Evolutionary conservation across 129 eudicot species (phyloP), one percentile per base, ranked within the genome.

Genomic region (Logfia minima): DNA sequence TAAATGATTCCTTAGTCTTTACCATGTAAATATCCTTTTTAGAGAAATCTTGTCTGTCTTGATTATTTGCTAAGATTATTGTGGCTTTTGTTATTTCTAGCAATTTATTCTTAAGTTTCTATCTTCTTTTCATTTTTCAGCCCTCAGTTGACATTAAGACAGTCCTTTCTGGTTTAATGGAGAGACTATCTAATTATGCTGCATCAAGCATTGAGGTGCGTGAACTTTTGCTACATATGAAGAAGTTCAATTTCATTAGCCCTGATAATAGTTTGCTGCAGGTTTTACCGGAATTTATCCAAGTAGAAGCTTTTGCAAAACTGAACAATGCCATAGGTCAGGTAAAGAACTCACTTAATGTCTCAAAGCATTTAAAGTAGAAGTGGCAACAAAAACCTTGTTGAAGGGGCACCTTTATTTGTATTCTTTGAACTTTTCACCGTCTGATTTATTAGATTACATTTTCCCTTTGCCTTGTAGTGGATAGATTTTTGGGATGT

Each of bases 301-400:
- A 93, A 88, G 98, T 93, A 66, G 98, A 93, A 87, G 97, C 98
- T 68, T 93, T 93, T 84, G 86, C 97, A 41, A 93, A 93, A 70
- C 86, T 93, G 77, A 93, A 84, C 87, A 87, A 66, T 74, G 88
- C 95, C 79, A 93, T 93, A 79, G 97, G 92, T 74, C 90, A 93
- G 98, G 98, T 93, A 84, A 88, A 66, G 55, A 60, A 81, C 45
- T 71, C 68, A 66, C 66, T 28, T 53, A 61, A 31, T 67, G 24
- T 29, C 76, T 56, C 62, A 22, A 59, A 76, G 59, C 72, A 35
- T 77, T 72, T 66, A 21, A 43, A 53, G 21, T 56, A 68, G 29
- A 79, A 22, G 75, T 58, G 70, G 59, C 75, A 28, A 35, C 68
- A 68, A 71, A 61, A 70, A 22, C 23, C 41, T 64, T 70, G 63